Conservation (phyloP, 2,329 filamentous ascomycete species). For the Orbilia brochopaga region DNA sequence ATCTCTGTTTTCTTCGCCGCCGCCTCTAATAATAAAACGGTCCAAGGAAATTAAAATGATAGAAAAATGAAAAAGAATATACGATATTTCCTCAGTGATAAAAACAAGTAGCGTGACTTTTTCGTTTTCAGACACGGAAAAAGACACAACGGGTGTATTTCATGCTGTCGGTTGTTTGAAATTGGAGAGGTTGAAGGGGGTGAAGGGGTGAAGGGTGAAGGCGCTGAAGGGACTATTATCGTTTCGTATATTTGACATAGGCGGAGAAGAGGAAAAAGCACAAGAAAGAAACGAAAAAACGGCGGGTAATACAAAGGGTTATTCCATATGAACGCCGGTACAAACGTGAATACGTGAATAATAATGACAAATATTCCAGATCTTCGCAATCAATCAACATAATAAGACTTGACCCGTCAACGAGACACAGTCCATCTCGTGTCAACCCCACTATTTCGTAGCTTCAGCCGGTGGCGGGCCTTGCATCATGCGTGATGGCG, state of each 20-base stretch:
- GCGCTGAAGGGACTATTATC: constrained; percentile 37
- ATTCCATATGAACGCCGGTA: constrained; percentile 1
- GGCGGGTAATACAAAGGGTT: constrained; percentile 15
- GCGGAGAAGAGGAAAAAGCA: constrained; percentile 11
- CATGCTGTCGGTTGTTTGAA: neutral
- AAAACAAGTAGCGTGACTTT: constrained; percentile 1
- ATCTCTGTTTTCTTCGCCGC: constrained; percentile 1
- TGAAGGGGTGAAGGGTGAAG: neutral
- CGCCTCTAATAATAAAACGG: neutral
- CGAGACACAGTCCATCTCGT: neutral
- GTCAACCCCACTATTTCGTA: neutral
- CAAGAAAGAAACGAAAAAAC: constrained; percentile 2
- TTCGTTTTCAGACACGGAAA: constrained; percentile 13
- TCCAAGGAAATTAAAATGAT: neutral
- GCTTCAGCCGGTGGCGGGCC: constrained; percentile 16
- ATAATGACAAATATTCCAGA: neutral
- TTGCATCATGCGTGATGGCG: constrained; percentile 19
- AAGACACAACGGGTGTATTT: neutral
- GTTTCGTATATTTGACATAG: constrained; percentile 50
- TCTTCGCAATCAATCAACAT: neutral
- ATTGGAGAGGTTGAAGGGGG: neutral
- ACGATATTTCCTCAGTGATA: neutral
- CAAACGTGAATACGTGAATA: neutral
- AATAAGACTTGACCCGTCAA: neutral
- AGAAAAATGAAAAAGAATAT: neutral